Evolutionary conservation across 495 filamentous ascomycete genomes (phyloP), one percentile per base, ranked within the genome.

Genomic region (Aspergillus bertholletiae): DNA sequence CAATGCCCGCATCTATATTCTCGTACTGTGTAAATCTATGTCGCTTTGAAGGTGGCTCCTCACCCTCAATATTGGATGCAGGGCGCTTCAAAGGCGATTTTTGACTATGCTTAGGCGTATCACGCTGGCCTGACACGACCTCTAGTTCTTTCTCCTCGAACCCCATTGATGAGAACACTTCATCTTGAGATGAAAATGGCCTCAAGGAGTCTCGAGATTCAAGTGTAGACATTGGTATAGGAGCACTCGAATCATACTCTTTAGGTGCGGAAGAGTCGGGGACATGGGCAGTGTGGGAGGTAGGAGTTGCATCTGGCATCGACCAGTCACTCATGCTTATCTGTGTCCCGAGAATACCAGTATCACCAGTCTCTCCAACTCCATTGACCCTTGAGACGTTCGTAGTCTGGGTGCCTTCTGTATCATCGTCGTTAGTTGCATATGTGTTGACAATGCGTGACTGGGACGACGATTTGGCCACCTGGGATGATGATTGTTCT

Each of bases 401-500:
- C 0, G 51, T 23, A 23, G 28, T 53, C 27, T 67, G 59, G 30
- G 66, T 37, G 28, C 49, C 66, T 56, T 53, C 65, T 49, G 52
- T 55, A 23, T 59, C 61, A 45, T 27, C 64, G 26, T 55, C 61
- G 60, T 56, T 47, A 46, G 52, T 68, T 9, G 49, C 57, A 45
- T 65, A 67, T 23, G 67, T 69, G 53, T 74, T 62, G 45, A 71
- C 49, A 44, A 78, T 58, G 18, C 67, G 66, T 24, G 71, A 72
- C 39, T 72, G 67, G 27, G 73, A 74, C 2, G 71, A 74, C 15
- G 61, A 67, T 45, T 74, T 73, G 49, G 54, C 55, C n/a, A 37
- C 59, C 12, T 63, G 48, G n/a, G 71, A 65, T 6, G 69, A 69
- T 26, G 26, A 45, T 8, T 55, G 50, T 18, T 59, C 34, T 9